These are phyloP conservation scores for Rosa multiflora DNA, from an alignment of 306 rosid genomes.

Conservation along the genomic window DNA sequence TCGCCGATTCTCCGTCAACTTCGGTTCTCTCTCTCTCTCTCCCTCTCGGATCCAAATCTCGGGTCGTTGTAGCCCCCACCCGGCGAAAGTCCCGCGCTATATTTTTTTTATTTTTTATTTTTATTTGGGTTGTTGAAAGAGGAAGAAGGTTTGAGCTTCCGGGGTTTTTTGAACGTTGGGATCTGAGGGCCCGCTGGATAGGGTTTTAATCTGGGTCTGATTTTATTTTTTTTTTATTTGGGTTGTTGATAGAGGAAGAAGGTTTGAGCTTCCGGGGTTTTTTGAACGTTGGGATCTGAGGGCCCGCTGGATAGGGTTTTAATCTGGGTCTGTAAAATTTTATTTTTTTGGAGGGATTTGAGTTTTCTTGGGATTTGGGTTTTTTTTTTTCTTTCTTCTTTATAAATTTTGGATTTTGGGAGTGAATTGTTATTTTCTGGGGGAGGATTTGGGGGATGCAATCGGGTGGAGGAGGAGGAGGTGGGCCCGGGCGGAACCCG, in stretches of 20 bases:
- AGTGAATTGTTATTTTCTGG: slow-evolving; percentile 33
- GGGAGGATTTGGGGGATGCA: slow-evolving; percentile 68
- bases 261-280: slow-evolving; percentile 29
- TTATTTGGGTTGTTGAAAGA: no score
- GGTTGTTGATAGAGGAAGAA: no score
- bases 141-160: slow-evolving; percentile 26
- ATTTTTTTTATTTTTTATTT: slow-evolving; percentile 26
- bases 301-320: slow-evolving; percentile 48
- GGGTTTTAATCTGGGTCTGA: slow-evolving; percentile 35
- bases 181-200: slow-evolving; percentile 66
- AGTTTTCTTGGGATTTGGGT: slow-evolving; percentile 34
- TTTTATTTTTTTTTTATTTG: no score
- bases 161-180: slow-evolving; percentile 71
- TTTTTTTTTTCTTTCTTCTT: no score
- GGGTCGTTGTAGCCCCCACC: slow-evolving; percentile 25
- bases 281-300: slow-evolving; percentile 90
- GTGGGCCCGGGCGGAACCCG: slow-evolving; percentile 81
- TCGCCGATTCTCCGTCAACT: slow-evolving; percentile 60
- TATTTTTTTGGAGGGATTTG: slow-evolving; percentile 34
- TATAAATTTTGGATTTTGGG: slow-evolving; percentile 8
- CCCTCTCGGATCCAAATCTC: slow-evolving; percentile 39
- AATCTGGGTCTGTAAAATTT: slow-evolving; percentile 42
- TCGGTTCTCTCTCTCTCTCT: slow-evolving; percentile 31
- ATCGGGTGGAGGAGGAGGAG: slow-evolving; percentile 53
- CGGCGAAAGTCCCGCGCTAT: slow-evolving; percentile 45